Base-by-base conservation (phyloP, 345 rosid species). In the Rubroshorea leprosula region DNA sequence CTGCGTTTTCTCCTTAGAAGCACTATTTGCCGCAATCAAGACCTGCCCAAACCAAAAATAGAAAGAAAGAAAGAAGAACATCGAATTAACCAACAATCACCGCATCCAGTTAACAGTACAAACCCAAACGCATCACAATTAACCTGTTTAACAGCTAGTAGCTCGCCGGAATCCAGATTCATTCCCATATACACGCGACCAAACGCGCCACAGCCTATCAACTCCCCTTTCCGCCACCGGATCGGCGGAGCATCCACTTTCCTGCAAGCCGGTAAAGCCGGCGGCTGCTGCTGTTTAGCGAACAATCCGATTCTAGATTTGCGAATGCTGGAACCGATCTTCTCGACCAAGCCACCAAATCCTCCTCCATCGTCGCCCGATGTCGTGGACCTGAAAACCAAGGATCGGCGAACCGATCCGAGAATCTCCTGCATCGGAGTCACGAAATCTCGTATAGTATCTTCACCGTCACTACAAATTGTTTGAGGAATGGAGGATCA, bases 381-480 rank as follows among this genome's bases (percentile, higher is more conserved):
- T 16, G 73, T n/a, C 19, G 76, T 60, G 5, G 86, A 63, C 56
- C 92, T 87, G 66, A 88, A 86, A 25, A 71, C 89, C 10, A 88
- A 49, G 43, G 96, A 91, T 62, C 89, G 84, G 60, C 98, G 80
- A 43, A 91, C 95, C 65, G 96, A 88, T 75, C 92, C 96, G 61
- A 91, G 65, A 27, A 91, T 61, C 20, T 86, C 96, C 59, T 87
- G 96, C 95, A 91, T 87, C 23, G 21, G 59, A 23, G 51, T 56
- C 8, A 5, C 57, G 20, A 9, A n/a, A n/a, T 15, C 41, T 20
- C 23, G 23, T 23, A 4, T 35, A 3, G 6, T 0, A 11, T 55
- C 38, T 18, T 29, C 18, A 10, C 6, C 6, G 1, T 17, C 13
- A 38, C n/a, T 2, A 20, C 12, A 49, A 22, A 49, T 27, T 20